phyloP scores from a whole-genome alignment of 2,329 filamentous ascomycete genomes.

The Tolypocladium inflatum region DNA sequence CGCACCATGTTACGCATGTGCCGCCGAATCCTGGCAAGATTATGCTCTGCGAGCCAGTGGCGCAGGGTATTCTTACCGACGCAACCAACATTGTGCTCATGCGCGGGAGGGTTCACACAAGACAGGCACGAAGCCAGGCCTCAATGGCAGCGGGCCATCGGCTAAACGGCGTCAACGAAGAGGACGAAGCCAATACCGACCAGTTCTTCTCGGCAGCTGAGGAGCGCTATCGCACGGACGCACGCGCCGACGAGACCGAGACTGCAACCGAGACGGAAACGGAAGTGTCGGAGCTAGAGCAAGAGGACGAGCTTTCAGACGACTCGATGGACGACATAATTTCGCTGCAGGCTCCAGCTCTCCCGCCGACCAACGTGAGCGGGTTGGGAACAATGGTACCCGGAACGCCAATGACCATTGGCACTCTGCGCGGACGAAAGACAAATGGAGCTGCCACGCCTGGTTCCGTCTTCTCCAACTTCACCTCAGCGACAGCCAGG shows the following conservation, averaged over 20 bases:
- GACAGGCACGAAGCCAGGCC: constrained; percentile 37
- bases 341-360: constrained; percentile 68
- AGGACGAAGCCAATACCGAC: constrained; percentile 78
- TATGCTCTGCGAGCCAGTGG: constrained; percentile 86
- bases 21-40: constrained; percentile 79
- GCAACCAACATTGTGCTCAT: constrained; percentile 78
- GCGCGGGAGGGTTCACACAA: constrained; percentile 47
- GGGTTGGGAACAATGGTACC: constrained; percentile 71
- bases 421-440: constrained; percentile 45
- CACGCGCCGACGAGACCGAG: constrained; percentile 48
- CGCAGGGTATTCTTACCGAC: constrained; percentile 71
- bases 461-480: constrained; percentile 81
- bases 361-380: constrained; percentile 70
- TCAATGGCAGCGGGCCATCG: constrained; percentile 30
- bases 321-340: constrained; percentile 93
- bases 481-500: constrained; percentile 74
- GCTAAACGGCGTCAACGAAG: constrained; percentile 49
- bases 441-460: constrained; percentile 72
- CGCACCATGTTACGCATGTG: constrained; percentile 80
- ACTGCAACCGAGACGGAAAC: constrained; percentile 52
- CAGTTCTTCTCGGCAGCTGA: constrained; percentile 90
- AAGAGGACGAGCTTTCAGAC: constrained; percentile 71
- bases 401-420: constrained; percentile 69
- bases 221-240: constrained; percentile 55
- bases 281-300: constrained; percentile 53